Conservation (phyloP, 257 asterid species). For the Fraxinus anomala region DNA sequence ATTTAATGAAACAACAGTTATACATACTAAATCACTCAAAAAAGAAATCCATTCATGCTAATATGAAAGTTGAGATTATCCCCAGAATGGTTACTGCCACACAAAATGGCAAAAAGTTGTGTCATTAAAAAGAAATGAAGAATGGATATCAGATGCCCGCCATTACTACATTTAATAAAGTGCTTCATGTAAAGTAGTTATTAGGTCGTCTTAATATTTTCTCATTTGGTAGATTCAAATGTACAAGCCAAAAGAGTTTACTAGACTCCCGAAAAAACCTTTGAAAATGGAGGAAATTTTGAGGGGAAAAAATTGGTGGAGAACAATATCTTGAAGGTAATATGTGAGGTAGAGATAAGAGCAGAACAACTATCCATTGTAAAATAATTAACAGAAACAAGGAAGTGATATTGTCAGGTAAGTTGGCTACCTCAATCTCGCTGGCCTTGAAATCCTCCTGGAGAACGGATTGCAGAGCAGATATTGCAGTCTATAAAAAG, state of each 20-base stretch:
- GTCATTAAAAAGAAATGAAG: background rate
- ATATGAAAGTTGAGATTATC: background rate
- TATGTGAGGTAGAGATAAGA: background rate
- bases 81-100: background rate
- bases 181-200: background rate
- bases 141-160: background rate
- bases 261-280: background rate
- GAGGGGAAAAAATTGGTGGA: background rate
- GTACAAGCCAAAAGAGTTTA: background rate
- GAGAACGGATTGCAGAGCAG: conserved; percentile 94
- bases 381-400: background rate
- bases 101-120: background rate
- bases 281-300: background rate
- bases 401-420: background rate
- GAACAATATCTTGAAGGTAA: conserved; percentile 1
- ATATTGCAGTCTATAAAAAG: conserved; percentile 70
- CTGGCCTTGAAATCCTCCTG: conserved; percentile 98
- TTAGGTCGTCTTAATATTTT: background rate
- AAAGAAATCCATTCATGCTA: background rate
- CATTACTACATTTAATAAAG: background rate
- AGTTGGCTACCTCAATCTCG: conserved; percentile 84
- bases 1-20: background rate
- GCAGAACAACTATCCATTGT: background rate
- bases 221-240: conserved; percentile 1
- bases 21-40: background rate